These are phyloP conservation scores for Ehretia macrophylla DNA, from an alignment of 257 asterid species.

Conservation along the genomic window DNA sequence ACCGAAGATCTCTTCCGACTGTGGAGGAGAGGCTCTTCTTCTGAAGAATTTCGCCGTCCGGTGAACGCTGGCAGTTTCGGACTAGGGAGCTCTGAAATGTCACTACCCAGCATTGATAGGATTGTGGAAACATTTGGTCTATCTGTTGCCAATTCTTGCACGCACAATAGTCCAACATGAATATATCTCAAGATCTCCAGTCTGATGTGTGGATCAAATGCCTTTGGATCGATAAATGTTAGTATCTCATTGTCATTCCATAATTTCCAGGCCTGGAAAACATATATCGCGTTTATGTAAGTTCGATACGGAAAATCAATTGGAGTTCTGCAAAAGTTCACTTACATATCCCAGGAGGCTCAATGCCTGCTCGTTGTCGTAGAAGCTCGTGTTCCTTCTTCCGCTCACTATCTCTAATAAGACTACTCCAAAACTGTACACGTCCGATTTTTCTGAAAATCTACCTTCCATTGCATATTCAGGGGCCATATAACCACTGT, in stretches of 20 bases:
- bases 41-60: constrained; percentile 39
- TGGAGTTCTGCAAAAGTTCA: not conserved
- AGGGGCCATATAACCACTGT: constrained; percentile 93
- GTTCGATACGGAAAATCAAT: not conserved
- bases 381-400: constrained; percentile 47
- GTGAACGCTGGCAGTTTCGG: constrained; percentile 64
- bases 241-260: constrained; percentile 55
- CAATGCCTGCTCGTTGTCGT: constrained; percentile 36
- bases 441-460: constrained; percentile 82
- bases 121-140: constrained; percentile 72
- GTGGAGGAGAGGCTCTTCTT: constrained; percentile 38
- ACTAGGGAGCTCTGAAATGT: constrained; percentile 35
- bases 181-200: constrained; percentile 36
- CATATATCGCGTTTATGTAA: not conserved
- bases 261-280: constrained; percentile 64
- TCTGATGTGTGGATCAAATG: not conserved
- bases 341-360: constrained; percentile 72
- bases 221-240: constrained; percentile 42
- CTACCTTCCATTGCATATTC: constrained; percentile 95
- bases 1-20: constrained; percentile 43
- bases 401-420: constrained; percentile 74
- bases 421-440: constrained; percentile 79
- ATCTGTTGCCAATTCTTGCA: constrained; percentile 54
- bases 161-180: constrained; percentile 72
- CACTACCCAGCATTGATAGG: constrained; percentile 64